A percentile compares a stretch with the other conserved stretches of the same genome.
Evolutionary conservation across 106 monocot genomes (phyloP).

Genomic region (Phalaenopsis equestris): DNA sequence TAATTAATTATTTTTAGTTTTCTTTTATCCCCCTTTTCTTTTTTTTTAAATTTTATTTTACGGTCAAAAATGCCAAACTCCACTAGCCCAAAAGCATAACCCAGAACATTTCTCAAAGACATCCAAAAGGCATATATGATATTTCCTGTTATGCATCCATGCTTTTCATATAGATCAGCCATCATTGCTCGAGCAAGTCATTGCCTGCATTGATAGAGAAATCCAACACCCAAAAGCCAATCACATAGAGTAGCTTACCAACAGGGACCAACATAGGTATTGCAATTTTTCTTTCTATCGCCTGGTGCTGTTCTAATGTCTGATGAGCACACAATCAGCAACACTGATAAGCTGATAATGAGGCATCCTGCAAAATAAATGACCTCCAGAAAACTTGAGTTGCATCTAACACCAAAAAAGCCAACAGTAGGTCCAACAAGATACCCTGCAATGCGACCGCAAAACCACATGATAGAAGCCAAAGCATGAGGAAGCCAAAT

Average conservation of each 20-base stretch:
- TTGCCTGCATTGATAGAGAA: conserved; percentile 75
- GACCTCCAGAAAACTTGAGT: conserved; percentile 42
- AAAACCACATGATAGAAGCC: conserved; percentile 60
- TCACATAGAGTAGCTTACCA: conserved; percentile 66
- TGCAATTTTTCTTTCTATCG: conserved; percentile 58
- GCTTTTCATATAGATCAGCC: conserved; percentile 50
- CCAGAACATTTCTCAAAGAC: conserved; percentile 52
- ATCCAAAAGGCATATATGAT: conserved; percentile 61
- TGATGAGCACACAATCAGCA: conserved; percentile 53
- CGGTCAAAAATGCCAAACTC: conserved; percentile 20
- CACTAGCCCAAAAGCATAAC: conserved; percentile 48
- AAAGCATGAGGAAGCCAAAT: conserved; percentile 52
- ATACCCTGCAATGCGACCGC: conserved; percentile 56
- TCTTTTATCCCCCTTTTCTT: no score
- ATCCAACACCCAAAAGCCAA: conserved; percentile 87
- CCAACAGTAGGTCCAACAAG: conserved; percentile 66
- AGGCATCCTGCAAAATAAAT: neutral
- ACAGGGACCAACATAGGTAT: conserved; percentile 56
- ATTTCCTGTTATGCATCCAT: conserved; percentile 30
- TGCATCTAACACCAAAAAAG: conserved; percentile 53
- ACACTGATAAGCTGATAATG: conserved; percentile 3
- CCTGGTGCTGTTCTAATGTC: conserved; percentile 52
- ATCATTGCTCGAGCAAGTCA: conserved; percentile 59
- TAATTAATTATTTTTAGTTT: no score
- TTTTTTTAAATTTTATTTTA: no score